Evolutionary conservation across 495 filamentous ascomycete species (phyloP).

Genomic region (Xylaria flabelliformis): DNA sequence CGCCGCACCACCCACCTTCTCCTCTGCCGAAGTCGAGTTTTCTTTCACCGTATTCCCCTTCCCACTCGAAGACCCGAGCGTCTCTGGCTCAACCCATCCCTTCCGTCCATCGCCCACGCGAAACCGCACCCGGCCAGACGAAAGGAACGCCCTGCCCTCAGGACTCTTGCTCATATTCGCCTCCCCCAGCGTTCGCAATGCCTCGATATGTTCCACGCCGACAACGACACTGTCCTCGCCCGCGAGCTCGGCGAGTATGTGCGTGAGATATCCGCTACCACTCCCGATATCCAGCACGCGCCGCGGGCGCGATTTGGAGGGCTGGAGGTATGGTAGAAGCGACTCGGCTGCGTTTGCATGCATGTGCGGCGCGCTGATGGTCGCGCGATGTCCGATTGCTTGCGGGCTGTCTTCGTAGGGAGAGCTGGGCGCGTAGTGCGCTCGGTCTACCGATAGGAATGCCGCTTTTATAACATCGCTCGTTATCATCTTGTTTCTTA

Average conservation of each 20-base stretch:
- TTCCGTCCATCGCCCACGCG: constrained; percentile 81
- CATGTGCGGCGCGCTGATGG: constrained; percentile 98
- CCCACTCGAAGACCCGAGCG: constrained; percentile 29
- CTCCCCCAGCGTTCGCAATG: constrained; percentile 73
- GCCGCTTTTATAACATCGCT: constrained; percentile 73
- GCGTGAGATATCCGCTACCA: constrained; percentile 90
- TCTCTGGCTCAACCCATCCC: constrained; percentile 66
- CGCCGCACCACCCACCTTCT: constrained; percentile 38
- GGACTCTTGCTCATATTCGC: constrained; percentile 75
- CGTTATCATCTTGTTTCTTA: constrained; percentile 72
- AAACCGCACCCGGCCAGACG: constrained; percentile 69
- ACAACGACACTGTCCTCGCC: constrained; percentile 69
- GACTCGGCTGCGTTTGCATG: constrained; percentile 80
- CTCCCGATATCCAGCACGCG: constrained; percentile 87
- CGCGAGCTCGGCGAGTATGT: constrained; percentile 84
- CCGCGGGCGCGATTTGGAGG: constrained; percentile 34
- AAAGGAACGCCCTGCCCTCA: constrained; percentile 67
- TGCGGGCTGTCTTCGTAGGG: constrained; percentile 94
- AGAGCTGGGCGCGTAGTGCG: constrained; percentile 70
- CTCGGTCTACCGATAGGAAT: constrained; percentile 87
- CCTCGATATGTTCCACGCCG: constrained; percentile 87
- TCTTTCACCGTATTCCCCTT: constrained; percentile 29
- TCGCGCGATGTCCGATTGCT: constrained; percentile 83
- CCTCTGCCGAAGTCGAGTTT: constrained; percentile 28
- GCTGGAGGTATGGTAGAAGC: constrained; percentile 65